phyloP scores from a whole-genome alignment of 352 stramenopile species.

The Pythium oligandrum region DNA sequence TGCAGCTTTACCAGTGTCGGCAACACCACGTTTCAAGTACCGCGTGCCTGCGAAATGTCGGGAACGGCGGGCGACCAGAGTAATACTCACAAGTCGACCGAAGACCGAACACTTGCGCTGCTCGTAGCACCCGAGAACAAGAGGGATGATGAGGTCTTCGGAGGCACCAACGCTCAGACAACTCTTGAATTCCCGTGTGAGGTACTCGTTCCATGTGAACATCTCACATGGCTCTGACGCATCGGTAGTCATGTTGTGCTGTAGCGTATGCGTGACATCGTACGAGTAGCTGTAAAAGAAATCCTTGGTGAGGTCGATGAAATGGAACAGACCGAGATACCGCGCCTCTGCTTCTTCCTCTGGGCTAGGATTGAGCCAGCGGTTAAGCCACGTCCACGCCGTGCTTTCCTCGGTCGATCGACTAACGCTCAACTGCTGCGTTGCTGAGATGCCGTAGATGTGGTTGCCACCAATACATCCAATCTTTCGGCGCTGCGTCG shows the following conservation, averaged over 20 bases:
- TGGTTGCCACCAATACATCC: slow-evolving; percentile 94
- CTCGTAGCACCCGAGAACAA: slow-evolving; percentile 95
- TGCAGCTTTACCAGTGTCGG: slow-evolving; percentile 97
- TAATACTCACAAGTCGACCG: slow-evolving; percentile 93
- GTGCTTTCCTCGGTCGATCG: slow-evolving; percentile 39
- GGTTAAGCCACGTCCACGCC: slow-evolving; percentile 65
- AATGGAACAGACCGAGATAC: slow-evolving; percentile 97
- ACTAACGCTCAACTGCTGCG: slow-evolving; percentile 88
- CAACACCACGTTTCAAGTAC: slow-evolving; percentile 97
- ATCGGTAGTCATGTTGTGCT: slow-evolving; percentile 96
- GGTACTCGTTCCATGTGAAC: slow-evolving; percentile 97
- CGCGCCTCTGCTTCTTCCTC: slow-evolving; percentile 81
- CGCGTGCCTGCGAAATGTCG: slow-evolving; percentile 98
- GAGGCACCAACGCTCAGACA: slow-evolving; percentile 82
- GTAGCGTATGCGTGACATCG: slow-evolving; percentile 95
- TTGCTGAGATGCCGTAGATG: slow-evolving; percentile 97
- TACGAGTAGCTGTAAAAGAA: slow-evolving; percentile 99
- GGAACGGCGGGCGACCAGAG: slow-evolving; percentile 94
- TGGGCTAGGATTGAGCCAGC: slow-evolving; percentile 79
- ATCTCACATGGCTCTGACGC: slow-evolving; percentile 88
- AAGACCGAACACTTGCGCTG: slow-evolving; percentile 96
- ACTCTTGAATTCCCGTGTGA: slow-evolving; percentile 90
- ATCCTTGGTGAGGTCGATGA: slow-evolving; percentile 98
- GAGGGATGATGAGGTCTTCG: slow-evolving; percentile 86
- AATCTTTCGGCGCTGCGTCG: slow-evolving; percentile 96